phyloP scores from a whole-genome alignment of 2,329 filamentous ascomycete species.

The Tolypocladium cylindrosporum region DNA sequence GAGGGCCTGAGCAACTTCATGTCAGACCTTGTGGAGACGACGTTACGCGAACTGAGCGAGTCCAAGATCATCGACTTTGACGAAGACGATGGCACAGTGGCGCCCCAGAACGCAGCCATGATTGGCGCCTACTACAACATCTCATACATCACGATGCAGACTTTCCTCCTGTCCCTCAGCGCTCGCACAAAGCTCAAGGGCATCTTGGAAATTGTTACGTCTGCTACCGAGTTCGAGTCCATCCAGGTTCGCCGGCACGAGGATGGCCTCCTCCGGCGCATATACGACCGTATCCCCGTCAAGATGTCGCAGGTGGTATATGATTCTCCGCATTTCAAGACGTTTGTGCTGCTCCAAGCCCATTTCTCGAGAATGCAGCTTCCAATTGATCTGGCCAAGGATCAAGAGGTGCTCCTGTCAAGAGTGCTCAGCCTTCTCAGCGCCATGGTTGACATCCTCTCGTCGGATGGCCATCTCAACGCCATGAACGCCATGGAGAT shows the following conservation, averaged over 20 bases:
- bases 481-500: slow-evolving; percentile 99
- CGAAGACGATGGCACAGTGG: slow-evolving; percentile 82
- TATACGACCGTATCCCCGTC: slow-evolving; percentile 89
- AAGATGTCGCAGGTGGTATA: slow-evolving; percentile 84
- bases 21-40: slow-evolving; percentile 89
- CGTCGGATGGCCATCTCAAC: slow-evolving; percentile 90
- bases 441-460: slow-evolving; percentile 88
- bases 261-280: slow-evolving; percentile 74
- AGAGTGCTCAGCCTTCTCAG: slow-evolving; percentile 83
- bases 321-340: slow-evolving; percentile 96
- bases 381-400: slow-evolving; percentile 89
- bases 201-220: slow-evolving; percentile 92
- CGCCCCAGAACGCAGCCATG: slow-evolving; percentile 91
- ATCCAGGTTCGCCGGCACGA: slow-evolving; percentile 94
- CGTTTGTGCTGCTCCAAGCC: slow-evolving; percentile 91
- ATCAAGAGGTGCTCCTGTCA: slow-evolving; percentile 78
- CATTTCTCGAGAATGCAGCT: slow-evolving; percentile 97
- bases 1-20: slow-evolving; percentile 90
- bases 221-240: slow-evolving; percentile 90
- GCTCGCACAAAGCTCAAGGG: slow-evolving; percentile 91
- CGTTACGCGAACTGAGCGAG: slow-evolving; percentile 79
- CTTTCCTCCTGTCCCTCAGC: slow-evolving; percentile 83
- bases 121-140: slow-evolving; percentile 99
- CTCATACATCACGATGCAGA: slow-evolving; percentile 98
- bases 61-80: slow-evolving; percentile 95